Conservation (phyloP, 768 basidiomycete genomes). For the Mycena chlorophos region DNA sequence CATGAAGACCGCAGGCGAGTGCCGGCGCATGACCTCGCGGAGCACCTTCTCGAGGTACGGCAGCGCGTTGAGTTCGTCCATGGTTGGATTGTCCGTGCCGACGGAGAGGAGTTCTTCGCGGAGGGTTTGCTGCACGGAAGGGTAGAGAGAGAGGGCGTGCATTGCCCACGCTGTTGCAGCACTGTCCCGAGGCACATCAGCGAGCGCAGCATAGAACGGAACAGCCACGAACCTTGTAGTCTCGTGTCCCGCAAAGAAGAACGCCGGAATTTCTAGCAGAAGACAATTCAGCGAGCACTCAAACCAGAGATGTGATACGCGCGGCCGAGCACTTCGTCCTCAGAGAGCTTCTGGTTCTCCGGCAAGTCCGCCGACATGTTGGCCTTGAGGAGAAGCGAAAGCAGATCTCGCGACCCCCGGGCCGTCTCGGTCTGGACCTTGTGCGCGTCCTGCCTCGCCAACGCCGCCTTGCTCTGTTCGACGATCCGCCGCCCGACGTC, state of each 20-base stretch:
- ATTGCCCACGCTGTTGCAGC: constrained; percentile 42
- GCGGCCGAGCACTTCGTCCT: not conserved
- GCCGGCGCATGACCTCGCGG: not conserved
- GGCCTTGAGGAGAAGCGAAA: not conserved
- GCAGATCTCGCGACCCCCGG: not conserved
- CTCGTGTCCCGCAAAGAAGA: not conserved
- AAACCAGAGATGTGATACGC: not conserved
- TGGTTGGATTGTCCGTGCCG: constrained; percentile 40
- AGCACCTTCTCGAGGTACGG: not conserved
- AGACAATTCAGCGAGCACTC: not conserved
- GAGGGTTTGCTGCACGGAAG: constrained; percentile 41
- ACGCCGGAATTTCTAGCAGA: not conserved
- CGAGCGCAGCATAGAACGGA: not conserved
- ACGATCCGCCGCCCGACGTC: not conserved
- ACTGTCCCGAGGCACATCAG: not conserved
- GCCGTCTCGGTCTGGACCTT: not conserved
- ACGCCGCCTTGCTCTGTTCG: not conserved
- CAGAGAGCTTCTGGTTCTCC: not conserved
- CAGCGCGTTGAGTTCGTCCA: constrained; percentile 43
- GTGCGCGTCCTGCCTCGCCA: not conserved
- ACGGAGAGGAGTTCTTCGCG: constrained; percentile 42
- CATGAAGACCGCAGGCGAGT: not conserved
- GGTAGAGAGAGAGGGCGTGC: constrained; percentile 37
- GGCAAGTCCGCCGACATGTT: not conserved
- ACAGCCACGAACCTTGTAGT: not conserved